These are phyloP conservation scores for Populus deltoides DNA, from an alignment of 345 rosid genomes.

Conservation along the genomic window DNA sequence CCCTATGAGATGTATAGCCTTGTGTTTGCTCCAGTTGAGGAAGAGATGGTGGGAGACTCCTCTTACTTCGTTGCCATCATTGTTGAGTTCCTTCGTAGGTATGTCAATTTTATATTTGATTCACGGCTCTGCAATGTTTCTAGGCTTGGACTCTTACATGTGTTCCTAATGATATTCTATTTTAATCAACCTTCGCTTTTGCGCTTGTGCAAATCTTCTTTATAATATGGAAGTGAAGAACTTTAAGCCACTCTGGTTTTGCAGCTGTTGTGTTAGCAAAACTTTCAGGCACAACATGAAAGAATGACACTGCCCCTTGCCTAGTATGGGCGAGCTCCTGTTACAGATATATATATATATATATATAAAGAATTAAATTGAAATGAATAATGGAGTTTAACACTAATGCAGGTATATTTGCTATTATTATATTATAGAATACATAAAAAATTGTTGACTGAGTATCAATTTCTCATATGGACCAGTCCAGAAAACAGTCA, in stretches of 20 bases:
- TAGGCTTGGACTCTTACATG: not conserved
- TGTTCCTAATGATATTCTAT: not conserved
- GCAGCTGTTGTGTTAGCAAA: not conserved
- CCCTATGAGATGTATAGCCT: slow-evolving; percentile 87
- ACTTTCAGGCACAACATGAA: not conserved
- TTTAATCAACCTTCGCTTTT: not conserved
- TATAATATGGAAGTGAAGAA: not conserved
- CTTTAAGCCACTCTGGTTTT: not conserved
- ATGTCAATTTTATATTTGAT: slow-evolving; percentile 19
- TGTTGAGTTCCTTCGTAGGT: slow-evolving; percentile 88
- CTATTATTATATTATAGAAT: not conserved
- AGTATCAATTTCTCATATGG: not conserved
- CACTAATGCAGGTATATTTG: not conserved
- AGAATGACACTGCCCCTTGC: not conserved
- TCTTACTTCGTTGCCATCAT: slow-evolving; percentile 81
- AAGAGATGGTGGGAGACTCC: slow-evolving; percentile 79
- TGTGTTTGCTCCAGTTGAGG: slow-evolving; percentile 85
- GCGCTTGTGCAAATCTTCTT: not conserved
- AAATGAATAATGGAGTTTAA: not conserved
- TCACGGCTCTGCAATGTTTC: not conserved
- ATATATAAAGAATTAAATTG: not conserved
- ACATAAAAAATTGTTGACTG: not conserved
- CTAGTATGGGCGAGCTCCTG: not conserved
- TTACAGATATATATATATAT: too few relatives aligned
- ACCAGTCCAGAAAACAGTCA: not conserved